These are phyloP conservation scores for Metschnikowia dekortorum DNA, from an alignment of 805 yeast species.

Conservation along the genomic window DNA sequence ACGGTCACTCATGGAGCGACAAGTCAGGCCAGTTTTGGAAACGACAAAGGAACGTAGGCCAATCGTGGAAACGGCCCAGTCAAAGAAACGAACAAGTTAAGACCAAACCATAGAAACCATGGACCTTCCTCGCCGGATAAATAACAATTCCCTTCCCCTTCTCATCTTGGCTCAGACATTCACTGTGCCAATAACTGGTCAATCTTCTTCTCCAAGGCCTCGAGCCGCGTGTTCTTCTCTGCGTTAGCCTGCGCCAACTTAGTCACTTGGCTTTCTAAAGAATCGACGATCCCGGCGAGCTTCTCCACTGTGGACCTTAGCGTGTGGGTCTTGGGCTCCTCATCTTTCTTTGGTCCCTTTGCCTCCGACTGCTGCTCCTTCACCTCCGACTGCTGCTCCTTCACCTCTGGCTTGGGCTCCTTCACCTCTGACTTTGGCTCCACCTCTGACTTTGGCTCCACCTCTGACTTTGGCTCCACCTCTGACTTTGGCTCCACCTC, in stretches of 20 bases:
- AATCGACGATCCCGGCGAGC: slow-evolving; percentile 52
- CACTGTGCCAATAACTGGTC: slow-evolving; percentile 36
- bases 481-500: slow-evolving; percentile 6
- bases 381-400: slow-evolving; percentile 1
- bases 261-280: slow-evolving; percentile 53
- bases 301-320: slow-evolving; percentile 69
- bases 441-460: background rate
- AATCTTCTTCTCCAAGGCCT: slow-evolving; percentile 55
- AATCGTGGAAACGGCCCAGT: too few relatives aligned
- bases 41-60: too few relatives aligned
- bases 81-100: too few relatives aligned
- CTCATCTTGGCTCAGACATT: background rate
- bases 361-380: background rate
- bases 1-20: background rate
- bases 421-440: background rate
- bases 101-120: too few relatives aligned
- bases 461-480: background rate
- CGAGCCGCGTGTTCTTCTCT: slow-evolving; percentile 64
- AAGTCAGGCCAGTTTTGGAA: too few relatives aligned
- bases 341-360: slow-evolving; percentile 9
- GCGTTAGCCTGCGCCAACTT: slow-evolving; percentile 48
- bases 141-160: background rate
- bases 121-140: background rate
- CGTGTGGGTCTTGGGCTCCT: slow-evolving; percentile 36
- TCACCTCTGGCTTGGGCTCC: slow-evolving; percentile 5